phyloP scores from a whole-genome alignment of 352 stramenopile species.

The Globisporangium okanoganense region DNA sequence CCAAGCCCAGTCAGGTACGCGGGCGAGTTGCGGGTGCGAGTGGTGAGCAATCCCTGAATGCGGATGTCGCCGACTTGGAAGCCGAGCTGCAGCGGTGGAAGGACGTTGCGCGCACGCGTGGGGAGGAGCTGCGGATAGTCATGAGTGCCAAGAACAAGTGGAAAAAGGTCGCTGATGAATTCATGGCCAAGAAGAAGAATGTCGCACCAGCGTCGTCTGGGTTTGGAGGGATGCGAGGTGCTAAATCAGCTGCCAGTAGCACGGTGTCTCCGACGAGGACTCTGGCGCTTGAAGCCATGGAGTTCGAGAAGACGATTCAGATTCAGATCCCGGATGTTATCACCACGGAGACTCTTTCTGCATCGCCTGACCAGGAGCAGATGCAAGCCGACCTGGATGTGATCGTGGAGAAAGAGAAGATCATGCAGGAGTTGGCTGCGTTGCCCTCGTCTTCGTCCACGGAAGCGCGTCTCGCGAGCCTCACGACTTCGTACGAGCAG shows the following conservation, averaged over 20 bases:
- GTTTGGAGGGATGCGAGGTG: background rate
- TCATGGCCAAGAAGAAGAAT: conserved; percentile 24
- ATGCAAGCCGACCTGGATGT: conserved; percentile 26
- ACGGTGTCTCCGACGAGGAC: conserved; percentile 15
- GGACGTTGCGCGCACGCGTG: conserved; percentile 21
- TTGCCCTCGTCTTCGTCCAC: conserved; percentile 6
- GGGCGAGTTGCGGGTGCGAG: background rate
- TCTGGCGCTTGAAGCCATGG: conserved; percentile 29
- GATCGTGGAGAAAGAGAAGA: conserved; percentile 52
- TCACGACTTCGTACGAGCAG: conserved; percentile 34
- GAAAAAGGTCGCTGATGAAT: conserved; percentile 52
- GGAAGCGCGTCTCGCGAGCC: conserved; percentile 25
- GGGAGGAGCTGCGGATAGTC: conserved; percentile 45
- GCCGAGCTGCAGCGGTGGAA: conserved; percentile 27
- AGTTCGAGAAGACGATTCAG: conserved; percentile 31
- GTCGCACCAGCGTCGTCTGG: background rate
- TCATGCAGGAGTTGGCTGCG: conserved; percentile 22
- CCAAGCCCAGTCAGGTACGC: conserved; percentile 1
- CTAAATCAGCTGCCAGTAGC: background rate
- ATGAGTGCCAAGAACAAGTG: conserved; percentile 59
- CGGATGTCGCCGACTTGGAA: background rate
- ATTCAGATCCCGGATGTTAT: background rate
- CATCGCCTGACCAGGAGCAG: conserved; percentile 1
- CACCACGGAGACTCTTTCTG: background rate
- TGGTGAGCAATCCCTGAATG: background rate